phyloP scores from a whole-genome alignment of 1,284 basidiomycete genomes.

The Takashimella tepidaria region DNA sequence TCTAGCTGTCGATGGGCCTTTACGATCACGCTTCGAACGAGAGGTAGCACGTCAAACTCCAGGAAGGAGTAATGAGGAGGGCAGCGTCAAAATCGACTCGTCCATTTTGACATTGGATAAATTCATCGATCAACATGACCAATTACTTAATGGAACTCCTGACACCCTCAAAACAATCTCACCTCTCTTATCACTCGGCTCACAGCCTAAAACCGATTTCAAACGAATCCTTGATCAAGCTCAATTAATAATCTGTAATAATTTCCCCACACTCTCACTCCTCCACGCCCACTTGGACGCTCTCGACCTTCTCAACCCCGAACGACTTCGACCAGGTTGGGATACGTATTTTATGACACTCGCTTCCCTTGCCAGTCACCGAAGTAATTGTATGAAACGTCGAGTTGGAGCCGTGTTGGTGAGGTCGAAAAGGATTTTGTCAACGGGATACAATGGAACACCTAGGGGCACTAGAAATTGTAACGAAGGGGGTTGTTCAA shows the following conservation, averaged over 20 bases:
- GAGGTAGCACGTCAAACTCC: constrained; percentile 20
- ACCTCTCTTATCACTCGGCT: constrained; percentile 4
- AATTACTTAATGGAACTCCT: constrained; percentile 44
- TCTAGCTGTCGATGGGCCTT: constrained; percentile 77
- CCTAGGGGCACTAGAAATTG: constrained; percentile 84
- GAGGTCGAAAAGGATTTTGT: constrained; percentile 70
- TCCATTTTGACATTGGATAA: constrained; percentile 56
- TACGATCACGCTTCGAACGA: constrained; percentile 52
- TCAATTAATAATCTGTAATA: constrained; percentile 67
- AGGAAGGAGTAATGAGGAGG: background rate
- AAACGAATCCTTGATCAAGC: constrained; percentile 28
- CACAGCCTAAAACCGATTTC: constrained; percentile 39
- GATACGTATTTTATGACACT: constrained; percentile 95
- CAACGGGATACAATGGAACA: constrained; percentile 99
- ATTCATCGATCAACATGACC: constrained; percentile 63
- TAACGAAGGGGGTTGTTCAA: constrained; percentile 74
- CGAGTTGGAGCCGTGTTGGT: constrained; percentile 91
- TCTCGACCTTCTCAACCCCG: constrained; percentile 64
- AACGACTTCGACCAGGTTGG: constrained; percentile 79
- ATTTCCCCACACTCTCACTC: constrained; percentile 55
- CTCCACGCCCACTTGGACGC: constrained; percentile 63
- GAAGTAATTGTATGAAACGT: constrained; percentile 97
- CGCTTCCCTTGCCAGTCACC: constrained; percentile 76
- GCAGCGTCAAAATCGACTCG: background rate
- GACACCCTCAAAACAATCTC: constrained; percentile 15